A percentile compares a stretch with the other conserved stretches of the same genome.
These are phyloP conservation scores for Hygrocybe punicea DNA, from an alignment of 768 basidiomycete species.

Conservation along the genomic window DNA sequence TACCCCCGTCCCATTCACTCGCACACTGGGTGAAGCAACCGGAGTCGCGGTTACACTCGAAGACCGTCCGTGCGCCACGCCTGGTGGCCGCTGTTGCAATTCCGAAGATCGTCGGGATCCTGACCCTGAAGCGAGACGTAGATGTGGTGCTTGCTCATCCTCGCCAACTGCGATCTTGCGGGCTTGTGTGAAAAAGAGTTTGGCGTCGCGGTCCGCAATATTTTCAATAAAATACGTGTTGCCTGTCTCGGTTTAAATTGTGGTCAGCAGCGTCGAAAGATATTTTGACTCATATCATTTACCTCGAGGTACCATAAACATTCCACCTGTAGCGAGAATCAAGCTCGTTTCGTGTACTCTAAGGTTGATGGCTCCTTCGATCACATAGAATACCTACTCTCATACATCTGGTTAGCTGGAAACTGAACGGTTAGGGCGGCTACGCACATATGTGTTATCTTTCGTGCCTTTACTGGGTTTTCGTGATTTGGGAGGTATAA, in stretches of 20 bases:
- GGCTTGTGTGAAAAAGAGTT: slow-evolving; percentile 93
- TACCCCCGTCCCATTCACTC: background rate
- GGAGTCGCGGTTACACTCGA: background rate
- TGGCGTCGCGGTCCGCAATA: slow-evolving; percentile 72
- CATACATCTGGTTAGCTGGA: background rate
- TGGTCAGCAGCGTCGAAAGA: background rate
- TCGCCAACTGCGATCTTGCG: slow-evolving; percentile 34
- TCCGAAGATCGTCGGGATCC: slow-evolving; percentile 2
- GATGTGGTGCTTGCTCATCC: slow-evolving; percentile 6
- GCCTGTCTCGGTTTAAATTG: slow-evolving; percentile 47
- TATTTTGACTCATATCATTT: slow-evolving; percentile 17
- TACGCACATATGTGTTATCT: slow-evolving; percentile 87
- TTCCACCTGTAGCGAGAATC: slow-evolving; percentile 75
- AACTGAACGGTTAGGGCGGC: background rate
- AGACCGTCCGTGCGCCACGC: background rate
- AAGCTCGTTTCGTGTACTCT: slow-evolving; percentile 77
- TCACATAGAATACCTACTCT: slow-evolving; percentile 55
- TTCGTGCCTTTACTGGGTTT: slow-evolving; percentile 88
- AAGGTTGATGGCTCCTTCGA: slow-evolving; percentile 86
- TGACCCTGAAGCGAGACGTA: background rate
- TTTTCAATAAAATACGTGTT: slow-evolving; percentile 92
- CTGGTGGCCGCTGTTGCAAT: background rate
- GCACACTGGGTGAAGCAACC: background rate
- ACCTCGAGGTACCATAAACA: slow-evolving; percentile 92
- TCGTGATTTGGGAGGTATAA: slow-evolving; percentile 70